Evolutionary conservation across 371 early-diverging fungal species (phyloP).

Genomic region (Syncephalastrum contaminatum): DNA sequence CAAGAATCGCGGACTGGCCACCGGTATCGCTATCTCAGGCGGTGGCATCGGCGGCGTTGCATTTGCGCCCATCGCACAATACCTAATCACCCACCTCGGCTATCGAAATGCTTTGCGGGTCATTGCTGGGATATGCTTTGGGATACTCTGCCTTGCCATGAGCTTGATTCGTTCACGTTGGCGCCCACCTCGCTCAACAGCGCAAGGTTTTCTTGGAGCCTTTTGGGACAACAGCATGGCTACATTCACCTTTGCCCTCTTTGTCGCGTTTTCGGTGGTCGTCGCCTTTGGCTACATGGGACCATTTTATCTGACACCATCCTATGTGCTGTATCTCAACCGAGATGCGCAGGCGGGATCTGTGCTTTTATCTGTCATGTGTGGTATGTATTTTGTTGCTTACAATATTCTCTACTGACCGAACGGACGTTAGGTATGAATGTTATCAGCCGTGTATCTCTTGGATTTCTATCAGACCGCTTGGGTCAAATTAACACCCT

Average conservation of each 20-base stretch:
- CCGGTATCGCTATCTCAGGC: constrained; percentile 62
- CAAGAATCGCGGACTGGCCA: constrained; percentile 39
- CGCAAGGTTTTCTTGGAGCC: constrained; percentile 5
- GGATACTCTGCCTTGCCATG: constrained; percentile 36
- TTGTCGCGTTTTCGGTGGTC: no score
- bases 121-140: constrained; percentile 33
- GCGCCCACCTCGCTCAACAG: constrained; percentile 19
- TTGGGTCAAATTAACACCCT: no score
- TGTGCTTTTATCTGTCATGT: no score
- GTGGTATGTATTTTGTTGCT: no score
- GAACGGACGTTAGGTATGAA: no score
- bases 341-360: no score
- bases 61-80: constrained; percentile 57
- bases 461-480: no score
- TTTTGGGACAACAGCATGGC: constrained; percentile 16
- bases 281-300: no score
- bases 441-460: no score
- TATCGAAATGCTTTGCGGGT: constrained; percentile 55
- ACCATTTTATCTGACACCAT: no score
- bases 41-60: constrained; percentile 74
- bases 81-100: constrained; percentile 48
- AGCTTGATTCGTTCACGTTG: constrained; percentile 30
- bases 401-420: no score
- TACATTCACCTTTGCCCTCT: background rate
- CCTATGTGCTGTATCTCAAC: no score